A percentile compares a stretch with the other conserved stretches of the same genome.
These are phyloP conservation scores for Cyamopsis tetragonoloba DNA, from an alignment of 306 rosid species.

Conservation along the genomic window DNA sequence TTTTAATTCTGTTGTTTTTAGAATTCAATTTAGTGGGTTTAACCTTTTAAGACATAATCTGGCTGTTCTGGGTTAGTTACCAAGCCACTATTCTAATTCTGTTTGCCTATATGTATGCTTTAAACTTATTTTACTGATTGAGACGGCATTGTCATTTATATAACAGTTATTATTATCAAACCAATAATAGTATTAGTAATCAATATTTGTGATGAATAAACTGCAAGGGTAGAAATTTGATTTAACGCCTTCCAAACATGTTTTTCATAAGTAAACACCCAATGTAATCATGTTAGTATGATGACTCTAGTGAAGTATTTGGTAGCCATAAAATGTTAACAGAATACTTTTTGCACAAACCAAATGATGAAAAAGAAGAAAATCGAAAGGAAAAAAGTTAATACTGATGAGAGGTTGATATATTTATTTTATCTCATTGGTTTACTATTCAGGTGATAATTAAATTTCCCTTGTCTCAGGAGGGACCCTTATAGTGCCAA, in stretches of 20 bases:
- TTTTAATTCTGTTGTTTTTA: background rate
- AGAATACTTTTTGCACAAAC: background rate
- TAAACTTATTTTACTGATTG: too few species aligned
- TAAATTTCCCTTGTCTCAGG: constrained; percentile 46
- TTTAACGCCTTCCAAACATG: background rate
- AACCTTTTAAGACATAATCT: too few species aligned
- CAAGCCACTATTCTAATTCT: too few species aligned
- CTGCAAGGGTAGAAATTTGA: background rate
- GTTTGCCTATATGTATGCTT: background rate
- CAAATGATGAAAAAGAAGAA: background rate
- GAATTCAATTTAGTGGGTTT: too few species aligned
- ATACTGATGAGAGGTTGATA: background rate
- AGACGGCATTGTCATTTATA: background rate
- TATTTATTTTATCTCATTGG: background rate
- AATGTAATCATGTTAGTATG: background rate
- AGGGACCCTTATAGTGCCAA: constrained; percentile 61
- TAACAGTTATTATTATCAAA: background rate
- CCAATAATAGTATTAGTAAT: background rate
- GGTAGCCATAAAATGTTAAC: background rate
- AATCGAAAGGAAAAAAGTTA: background rate
- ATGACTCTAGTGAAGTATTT: too few species aligned
- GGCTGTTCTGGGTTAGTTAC: too few species aligned
- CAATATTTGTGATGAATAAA: background rate
- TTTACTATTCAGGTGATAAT: constrained; percentile 10
- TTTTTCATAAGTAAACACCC: background rate